Evolutionary conservation across 2,329 filamentous ascomycete species (phyloP).

Genomic region (Fusarium sp.): DNA sequence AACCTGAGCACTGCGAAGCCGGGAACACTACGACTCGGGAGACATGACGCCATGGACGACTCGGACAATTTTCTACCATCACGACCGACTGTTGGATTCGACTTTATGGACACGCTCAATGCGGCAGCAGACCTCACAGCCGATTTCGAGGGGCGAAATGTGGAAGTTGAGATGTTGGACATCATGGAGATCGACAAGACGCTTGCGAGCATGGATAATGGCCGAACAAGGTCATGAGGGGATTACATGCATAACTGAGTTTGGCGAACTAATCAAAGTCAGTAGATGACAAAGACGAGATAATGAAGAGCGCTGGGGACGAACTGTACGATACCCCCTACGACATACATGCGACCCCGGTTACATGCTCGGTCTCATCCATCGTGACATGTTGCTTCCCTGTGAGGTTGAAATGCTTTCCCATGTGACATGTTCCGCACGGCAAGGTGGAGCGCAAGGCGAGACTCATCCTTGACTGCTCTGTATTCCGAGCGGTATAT

Average conservation of each 20-base stretch:
- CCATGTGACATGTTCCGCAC: conserved; percentile 65
- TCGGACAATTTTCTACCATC: conserved; percentile 47
- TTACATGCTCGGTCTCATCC: conserved; percentile 2
- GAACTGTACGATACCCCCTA: conserved; percentile 57
- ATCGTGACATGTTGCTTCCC: conserved; percentile 13
- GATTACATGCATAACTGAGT: conserved; percentile 56
- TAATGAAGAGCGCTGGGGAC: conserved; percentile 38
- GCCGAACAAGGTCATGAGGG: conserved; percentile 59
- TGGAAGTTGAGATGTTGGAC: conserved; percentile 73
- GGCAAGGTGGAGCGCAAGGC: conserved; percentile 83
- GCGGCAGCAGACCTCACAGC: conserved; percentile 66
- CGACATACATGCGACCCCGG: conserved; percentile 26
- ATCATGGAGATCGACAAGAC: conserved; percentile 75
- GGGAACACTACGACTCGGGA: conserved; percentile 53
- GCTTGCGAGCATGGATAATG: conserved; percentile 67
- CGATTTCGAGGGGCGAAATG: conserved; percentile 64
- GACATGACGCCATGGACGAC: conserved; percentile 42
- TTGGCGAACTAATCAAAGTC: conserved; percentile 36
- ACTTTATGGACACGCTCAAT: conserved; percentile 65
- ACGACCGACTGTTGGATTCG: conserved; percentile 58
- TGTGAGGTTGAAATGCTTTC: conserved; percentile 11
- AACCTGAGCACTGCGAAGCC: conserved; percentile 64
- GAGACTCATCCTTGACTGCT: conserved; percentile 79
- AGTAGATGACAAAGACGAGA: conserved; percentile 42
- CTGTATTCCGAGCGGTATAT: conserved; percentile 83